These are phyloP conservation scores for Lipomyces sp. DNA, from an alignment of 805 yeast genomes.

Conservation along the genomic window DNA sequence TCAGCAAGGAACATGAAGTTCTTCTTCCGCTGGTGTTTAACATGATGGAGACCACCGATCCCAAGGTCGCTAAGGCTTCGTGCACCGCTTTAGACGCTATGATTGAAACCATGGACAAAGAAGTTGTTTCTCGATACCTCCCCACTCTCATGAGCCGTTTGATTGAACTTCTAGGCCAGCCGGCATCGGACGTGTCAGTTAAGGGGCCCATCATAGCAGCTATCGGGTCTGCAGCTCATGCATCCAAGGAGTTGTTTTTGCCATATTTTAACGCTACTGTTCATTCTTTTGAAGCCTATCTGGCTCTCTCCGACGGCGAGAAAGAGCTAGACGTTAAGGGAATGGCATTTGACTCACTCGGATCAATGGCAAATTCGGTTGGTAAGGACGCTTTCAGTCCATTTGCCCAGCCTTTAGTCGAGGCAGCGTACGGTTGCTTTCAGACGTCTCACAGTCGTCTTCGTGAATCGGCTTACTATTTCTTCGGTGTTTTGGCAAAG, in stretches of 20 bases:
- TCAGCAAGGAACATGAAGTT: conserved; percentile 78
- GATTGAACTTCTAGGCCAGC: conserved; percentile 73
- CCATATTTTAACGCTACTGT: conserved; percentile 85
- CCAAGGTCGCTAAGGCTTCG: conserved; percentile 83
- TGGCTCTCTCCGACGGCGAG: conserved; percentile 69
- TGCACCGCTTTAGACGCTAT: conserved; percentile 88
- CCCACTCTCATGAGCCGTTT: conserved; percentile 88
- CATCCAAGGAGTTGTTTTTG: conserved; percentile 80
- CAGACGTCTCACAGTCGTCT: conserved; percentile 75
- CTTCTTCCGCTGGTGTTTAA: conserved; percentile 82
- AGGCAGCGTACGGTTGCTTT: conserved; percentile 79
- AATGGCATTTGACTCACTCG: conserved; percentile 84
- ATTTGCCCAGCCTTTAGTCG: conserved; percentile 82
- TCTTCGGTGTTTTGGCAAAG: conserved; percentile 89
- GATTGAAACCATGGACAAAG: conserved; percentile 85
- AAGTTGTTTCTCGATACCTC: conserved; percentile 74
- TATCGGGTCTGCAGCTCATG: conserved; percentile 94
- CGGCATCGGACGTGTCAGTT: conserved; percentile 48
- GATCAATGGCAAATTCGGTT: conserved; percentile 95
- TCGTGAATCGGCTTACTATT: conserved; percentile 92
- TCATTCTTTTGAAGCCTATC: conserved; percentile 75
- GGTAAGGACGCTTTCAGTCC: conserved; percentile 85
- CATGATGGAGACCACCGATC: conserved; percentile 77
- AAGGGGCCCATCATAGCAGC: conserved; percentile 79
- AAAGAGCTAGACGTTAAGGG: conserved; percentile 91